A percentile compares a stretch with the other conserved stretches of the same genome.
Evolutionary conservation across 192 early-diverging fungal genomes (phyloP).

Genomic region (Gaertneriomyces semiglobifer): DNA sequence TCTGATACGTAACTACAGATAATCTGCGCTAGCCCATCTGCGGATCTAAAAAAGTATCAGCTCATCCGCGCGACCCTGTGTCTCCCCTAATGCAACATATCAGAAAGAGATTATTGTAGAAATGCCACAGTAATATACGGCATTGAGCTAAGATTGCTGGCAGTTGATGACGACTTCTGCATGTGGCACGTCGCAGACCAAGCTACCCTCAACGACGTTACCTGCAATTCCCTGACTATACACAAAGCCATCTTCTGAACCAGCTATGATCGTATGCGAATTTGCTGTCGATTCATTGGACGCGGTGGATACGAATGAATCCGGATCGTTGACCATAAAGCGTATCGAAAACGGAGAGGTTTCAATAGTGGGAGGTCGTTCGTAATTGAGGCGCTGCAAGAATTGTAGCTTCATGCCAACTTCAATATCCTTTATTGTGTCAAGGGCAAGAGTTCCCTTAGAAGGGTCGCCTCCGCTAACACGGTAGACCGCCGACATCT

Average conservation of each 20-base stretch:
- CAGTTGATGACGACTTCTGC: not conserved
- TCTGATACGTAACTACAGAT: too few relatives aligned
- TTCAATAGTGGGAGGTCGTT: not conserved
- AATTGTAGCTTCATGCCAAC: conserved; percentile 27
- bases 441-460: conserved; percentile 42
- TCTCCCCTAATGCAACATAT: too few relatives aligned
- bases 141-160: too few relatives aligned
- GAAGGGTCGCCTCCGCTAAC: conserved; percentile 40
- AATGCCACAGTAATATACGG: too few relatives aligned
- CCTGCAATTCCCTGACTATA: not conserved
- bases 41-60: too few relatives aligned
- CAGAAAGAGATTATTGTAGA: too few relatives aligned
- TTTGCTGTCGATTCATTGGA: not conserved
- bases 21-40: too few relatives aligned
- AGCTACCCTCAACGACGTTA: conserved; percentile 6
- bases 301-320: too few relatives aligned
- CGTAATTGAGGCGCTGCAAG: not conserved
- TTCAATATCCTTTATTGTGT: conserved; percentile 34
- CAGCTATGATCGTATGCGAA: not conserved
- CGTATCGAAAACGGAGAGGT: not conserved
- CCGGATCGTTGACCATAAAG: not conserved
- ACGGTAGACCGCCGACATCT: conserved; percentile 30
- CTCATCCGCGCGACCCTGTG: too few relatives aligned
- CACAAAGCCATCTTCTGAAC: conserved; percentile 14
- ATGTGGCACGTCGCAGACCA: conserved; percentile 12